Percentiles rank a stretch among this genome's conserved stretches.
Evolutionary conservation across 1,284 basidiomycete species (phyloP).

Genomic region (Austroboletus rostrupii): DNA sequence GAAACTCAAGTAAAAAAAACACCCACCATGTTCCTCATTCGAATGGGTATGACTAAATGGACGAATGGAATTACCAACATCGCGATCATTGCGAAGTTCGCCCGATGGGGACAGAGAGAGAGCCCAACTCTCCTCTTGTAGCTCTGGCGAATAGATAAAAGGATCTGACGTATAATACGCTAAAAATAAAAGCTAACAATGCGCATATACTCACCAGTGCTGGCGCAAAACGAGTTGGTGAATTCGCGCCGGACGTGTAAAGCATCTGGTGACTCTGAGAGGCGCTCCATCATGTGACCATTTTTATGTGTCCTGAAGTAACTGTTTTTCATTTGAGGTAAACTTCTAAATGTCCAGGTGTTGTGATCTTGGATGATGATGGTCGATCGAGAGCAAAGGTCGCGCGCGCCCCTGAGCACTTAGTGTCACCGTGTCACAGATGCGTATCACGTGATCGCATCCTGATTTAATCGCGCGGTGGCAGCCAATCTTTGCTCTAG

Average conservation of each 20-base stretch:
- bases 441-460: neutral
- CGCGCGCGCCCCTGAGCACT: no score
- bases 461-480: conserved; percentile 7
- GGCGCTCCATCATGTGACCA: neutral
- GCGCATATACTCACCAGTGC: conserved; percentile 52
- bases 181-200: neutral
- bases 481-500: neutral
- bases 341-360: neutral
- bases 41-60: neutral
- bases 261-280: conserved; percentile 5
- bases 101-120: conserved; percentile 6
- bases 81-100: conserved; percentile 4
- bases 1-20: neutral
- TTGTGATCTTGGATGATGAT: conserved; percentile 19
- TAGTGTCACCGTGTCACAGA: neutral
- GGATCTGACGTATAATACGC: conserved; percentile 23
- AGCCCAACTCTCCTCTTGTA: conserved; percentile 6
- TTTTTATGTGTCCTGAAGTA: neutral
- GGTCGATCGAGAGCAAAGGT: conserved; percentile 6
- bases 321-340: neutral
- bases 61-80: neutral
- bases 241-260: conserved; percentile 3
- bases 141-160: conserved; percentile 40
- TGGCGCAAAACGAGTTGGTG: conserved; percentile 23
- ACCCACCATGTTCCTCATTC: conserved; percentile 8